These are phyloP conservation scores for Spiromastix sp. DNA, from an alignment of 2,329 filamentous ascomycete species.

Conservation along the genomic window DNA sequence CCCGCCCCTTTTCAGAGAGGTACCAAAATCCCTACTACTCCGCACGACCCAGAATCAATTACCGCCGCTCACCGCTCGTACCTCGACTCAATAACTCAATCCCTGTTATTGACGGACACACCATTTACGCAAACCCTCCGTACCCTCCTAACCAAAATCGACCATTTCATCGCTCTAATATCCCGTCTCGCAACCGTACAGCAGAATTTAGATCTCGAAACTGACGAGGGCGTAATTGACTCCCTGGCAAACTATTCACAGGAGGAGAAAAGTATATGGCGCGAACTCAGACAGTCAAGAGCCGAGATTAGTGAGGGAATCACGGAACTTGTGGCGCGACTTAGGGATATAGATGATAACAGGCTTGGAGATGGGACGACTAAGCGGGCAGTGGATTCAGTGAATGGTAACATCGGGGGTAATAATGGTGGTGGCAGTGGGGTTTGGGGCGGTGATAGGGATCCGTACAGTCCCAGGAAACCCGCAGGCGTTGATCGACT, in stretches of 20 bases:
- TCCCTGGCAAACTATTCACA: constrained; percentile 59
- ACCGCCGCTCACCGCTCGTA: constrained; percentile 70
- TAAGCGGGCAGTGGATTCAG: constrained; percentile 24
- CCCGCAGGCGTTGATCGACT: constrained; percentile 73
- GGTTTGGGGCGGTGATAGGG: constrained; percentile 23
- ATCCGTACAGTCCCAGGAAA: constrained; percentile 56
- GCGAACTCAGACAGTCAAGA: constrained; percentile 55
- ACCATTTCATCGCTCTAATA: constrained; percentile 69
- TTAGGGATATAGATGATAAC: constrained; percentile 51
- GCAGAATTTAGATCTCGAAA: constrained; percentile 67
- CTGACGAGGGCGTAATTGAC: constrained; percentile 71
- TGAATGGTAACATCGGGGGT: constrained; percentile 16
- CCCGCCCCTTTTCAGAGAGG: constrained; percentile 13
- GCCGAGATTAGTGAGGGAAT: constrained; percentile 56
- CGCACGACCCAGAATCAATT: constrained; percentile 76
- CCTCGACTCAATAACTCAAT: constrained; percentile 51
- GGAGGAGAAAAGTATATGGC: constrained; percentile 60
- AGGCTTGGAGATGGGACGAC: constrained; percentile 35
- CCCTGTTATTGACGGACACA: constrained; percentile 33
- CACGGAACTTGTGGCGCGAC: constrained; percentile 46
- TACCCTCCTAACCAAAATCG: constrained; percentile 45
- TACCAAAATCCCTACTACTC: constrained; percentile 18
- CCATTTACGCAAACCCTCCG: constrained; percentile 31
- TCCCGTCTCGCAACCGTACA: constrained; percentile 67
- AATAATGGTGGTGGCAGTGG: constrained; percentile 17